A percentile compares a stretch with the other conserved stretches of the same genome.
Evolutionary conservation across 2,329 filamentous ascomycete genomes (phyloP).

Genomic region (Chaetomium olivaceum): DNA sequence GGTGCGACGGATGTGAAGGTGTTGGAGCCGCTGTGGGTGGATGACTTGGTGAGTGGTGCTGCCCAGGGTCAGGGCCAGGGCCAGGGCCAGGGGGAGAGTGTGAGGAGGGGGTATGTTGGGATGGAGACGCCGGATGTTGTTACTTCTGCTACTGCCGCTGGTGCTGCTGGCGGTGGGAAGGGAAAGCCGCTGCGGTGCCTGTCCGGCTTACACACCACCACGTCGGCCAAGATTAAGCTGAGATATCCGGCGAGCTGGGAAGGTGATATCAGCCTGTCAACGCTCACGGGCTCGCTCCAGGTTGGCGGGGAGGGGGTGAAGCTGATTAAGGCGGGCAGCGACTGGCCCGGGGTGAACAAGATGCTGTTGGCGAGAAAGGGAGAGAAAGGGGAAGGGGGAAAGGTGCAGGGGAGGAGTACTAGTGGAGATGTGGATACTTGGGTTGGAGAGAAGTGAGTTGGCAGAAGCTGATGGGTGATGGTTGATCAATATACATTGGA

Average conservation of each 20-base stretch:
- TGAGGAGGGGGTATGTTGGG: neutral
- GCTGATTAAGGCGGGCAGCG: conserved; percentile 38
- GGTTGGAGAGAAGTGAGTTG: conserved; percentile 23
- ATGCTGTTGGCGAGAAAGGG: conserved; percentile 46
- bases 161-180: neutral
- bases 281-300: conserved; percentile 44
- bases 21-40: conserved; percentile 48
- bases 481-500: neutral
- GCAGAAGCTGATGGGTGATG: too few relatives aligned
- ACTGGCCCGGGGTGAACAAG: conserved; percentile 39
- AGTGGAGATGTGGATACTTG: conserved; percentile 25
- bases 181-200: conserved; percentile 33
- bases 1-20: conserved; percentile 44
- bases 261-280: conserved; percentile 45
- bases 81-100: neutral
- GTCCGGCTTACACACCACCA: conserved; percentile 49
- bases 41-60: conserved; percentile 3
- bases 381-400: conserved; percentile 33
- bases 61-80: too few relatives aligned
- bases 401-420: conserved; percentile 21
- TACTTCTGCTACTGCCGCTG: too few relatives aligned
- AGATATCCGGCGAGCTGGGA: conserved; percentile 53
- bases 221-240: conserved; percentile 47
- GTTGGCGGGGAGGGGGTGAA: conserved; percentile 47
- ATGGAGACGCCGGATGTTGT: neutral